Base-by-base conservation (phyloP, 2,329 filamentous ascomycete species). In the Xylaria sp. region DNA sequence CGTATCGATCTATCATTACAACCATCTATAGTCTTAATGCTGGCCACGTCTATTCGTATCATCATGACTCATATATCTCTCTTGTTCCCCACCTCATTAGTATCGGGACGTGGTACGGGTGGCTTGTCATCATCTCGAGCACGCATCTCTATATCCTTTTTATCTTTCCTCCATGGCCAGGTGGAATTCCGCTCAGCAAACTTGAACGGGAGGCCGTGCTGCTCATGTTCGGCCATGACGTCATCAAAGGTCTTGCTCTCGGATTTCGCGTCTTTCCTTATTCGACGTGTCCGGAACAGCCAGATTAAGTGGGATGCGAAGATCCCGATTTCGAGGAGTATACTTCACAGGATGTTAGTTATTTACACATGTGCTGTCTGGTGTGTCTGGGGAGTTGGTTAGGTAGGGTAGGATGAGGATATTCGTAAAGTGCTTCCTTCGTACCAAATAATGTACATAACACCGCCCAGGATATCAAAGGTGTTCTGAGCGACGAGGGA, bases 401-500 rank as follows among this genome's bases (percentile, higher is more conserved):
- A 44, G 40, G 18, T 18, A 21, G 13, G 13, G 40, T 42, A 42
- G 16, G 16, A 13, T 42, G 13, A 18, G 16, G 40, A 13, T 42
- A 13, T 18, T 42, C 3, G 16, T 13, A 2, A 37, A n/a, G n/a
- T n/a, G n/a, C n/a, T n/a, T 16, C 12, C 21, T 53, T 2, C 85
- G 79, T 80, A 88, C 87, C 87, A 88, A 8, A 88, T 78, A 60
- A 89, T 86, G 74, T 91, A 91, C 67, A 89, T 76, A 1, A 87
- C 81, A 0, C 88, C 87, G 2, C 88, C 89, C 0, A 91, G 79
- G 4, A 88, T 79, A 74, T 91, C 89, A 72, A 91, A 90, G 1
- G 83, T 85, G 27, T 86, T 83, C 73, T 91, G 88, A 0, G 85
- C 87, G 87, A 86, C 85, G 10, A 90, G 78, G 1, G 88, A 87